Evolutionary conservation across 2,329 filamentous ascomycete species (phyloP), one percentile per base, ranked within the genome.

Genomic region (Plenodomus lindquistii): DNA sequence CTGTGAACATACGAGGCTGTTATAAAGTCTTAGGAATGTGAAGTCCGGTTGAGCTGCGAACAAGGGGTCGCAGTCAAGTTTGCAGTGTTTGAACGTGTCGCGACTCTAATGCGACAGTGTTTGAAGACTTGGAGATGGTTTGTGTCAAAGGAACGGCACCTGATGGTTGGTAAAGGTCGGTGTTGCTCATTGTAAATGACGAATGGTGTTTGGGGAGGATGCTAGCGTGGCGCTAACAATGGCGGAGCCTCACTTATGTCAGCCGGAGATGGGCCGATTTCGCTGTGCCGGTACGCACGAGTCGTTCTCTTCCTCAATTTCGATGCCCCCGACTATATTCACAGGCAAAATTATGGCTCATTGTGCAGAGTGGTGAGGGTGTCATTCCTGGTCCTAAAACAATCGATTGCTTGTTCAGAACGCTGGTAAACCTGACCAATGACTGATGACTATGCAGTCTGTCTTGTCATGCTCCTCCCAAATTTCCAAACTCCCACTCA

Each of bases 141-240:
- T 44, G 40, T 24, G 50, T 46, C 37, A 47, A 48, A 48, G 39
- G 46, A 55, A 53, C 31, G 52, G 37, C 48, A 50, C 49, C 42
- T 43, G 48, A 29, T 47, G 48, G 27, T 45, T 18, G 37, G 52
- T 58, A 50, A 46, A 41, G 44, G 54, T 46, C n/a, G 52, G 36
- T 52, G 52, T 52, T 60, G 52, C 52, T 54, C 43, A 46, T 37
- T 21, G 40, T 42, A 49, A 52, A 60, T 58, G 57, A 60, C 54
- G 54, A 52, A 55, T 58, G 44, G 57, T 50, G 42, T 38, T 50
- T 43, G 49, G 39, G 42, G 40, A 46, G 46, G 45, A 47, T 42
- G 27, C 39, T 48, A 52, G 54, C 54, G 51, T 50, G 43, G 36
- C 46, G 56, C 52, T 51, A 58, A 55, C 45, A 37, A 35, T 34